Percentiles rank a stretch among this genome's conserved stretches.
Evolutionary conservation across 768 basidiomycete genomes (phyloP).

Genomic region (Hypholoma sublateritium): DNA sequence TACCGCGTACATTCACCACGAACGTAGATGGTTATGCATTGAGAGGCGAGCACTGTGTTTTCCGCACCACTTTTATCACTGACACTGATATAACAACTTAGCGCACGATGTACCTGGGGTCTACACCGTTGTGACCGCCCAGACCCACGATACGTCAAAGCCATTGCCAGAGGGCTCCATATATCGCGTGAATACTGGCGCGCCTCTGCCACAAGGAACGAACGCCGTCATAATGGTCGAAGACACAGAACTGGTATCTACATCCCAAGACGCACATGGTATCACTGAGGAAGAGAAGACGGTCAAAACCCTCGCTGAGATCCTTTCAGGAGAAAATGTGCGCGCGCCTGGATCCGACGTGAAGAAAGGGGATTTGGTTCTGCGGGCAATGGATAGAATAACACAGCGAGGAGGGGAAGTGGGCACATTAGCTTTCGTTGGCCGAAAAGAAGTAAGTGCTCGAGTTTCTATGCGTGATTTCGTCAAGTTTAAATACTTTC

Average conservation of each 20-base stretch:
- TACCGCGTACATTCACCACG: conserved; percentile 67
- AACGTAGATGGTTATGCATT: conserved; percentile 91
- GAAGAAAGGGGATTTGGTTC: conserved; percentile 60
- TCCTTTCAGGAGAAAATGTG: conserved; percentile 69
- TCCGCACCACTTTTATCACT: background rate
- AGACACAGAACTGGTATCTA: conserved; percentile 76
- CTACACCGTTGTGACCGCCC: conserved; percentile 67
- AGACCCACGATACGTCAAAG: conserved; percentile 46
- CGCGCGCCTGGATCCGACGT: conserved; percentile 77
- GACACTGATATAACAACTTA: conserved; percentile 22
- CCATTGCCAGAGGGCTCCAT: conserved; percentile 50
- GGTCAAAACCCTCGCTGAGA: conserved; percentile 65
- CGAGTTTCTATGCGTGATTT: background rate
- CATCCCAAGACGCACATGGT: conserved; percentile 33
- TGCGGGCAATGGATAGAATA: conserved; percentile 62
- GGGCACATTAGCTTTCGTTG: conserved; percentile 80
- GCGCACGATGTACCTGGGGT: conserved; percentile 63
- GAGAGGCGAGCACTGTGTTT: conserved; percentile 45
- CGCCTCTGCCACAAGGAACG: conserved; percentile 70
- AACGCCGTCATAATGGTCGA: conserved; percentile 93
- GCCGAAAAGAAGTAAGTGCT: conserved; percentile 58
- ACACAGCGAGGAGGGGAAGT: conserved; percentile 76
- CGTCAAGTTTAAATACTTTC: background rate
- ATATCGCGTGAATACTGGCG: conserved; percentile 86
- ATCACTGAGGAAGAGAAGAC: conserved; percentile 62